A percentile compares a stretch with the other conserved stretches of the same genome.
Conservation (phyloP, 495 filamentous ascomycete species). For the Diplogelasinospora grovesii region DNA sequence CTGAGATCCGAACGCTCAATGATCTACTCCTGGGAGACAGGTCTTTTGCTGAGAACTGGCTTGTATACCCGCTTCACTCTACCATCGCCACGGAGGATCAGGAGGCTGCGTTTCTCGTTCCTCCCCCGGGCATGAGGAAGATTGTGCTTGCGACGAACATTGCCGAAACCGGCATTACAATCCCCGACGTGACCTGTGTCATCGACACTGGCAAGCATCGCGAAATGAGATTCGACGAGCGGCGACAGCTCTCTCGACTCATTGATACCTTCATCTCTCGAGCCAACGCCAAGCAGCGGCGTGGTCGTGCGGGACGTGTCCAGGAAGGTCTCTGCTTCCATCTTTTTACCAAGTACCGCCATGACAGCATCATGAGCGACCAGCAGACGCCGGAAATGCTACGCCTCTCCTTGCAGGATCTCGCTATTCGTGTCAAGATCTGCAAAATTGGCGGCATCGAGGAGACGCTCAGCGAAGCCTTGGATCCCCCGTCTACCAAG, state of each 20-base stretch:
- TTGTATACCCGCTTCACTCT: conserved; percentile 82
- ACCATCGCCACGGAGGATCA: conserved; percentile 95
- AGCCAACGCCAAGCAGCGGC: conserved; percentile 89
- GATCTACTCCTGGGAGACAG: conserved; percentile 70
- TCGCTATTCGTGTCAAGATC: conserved; percentile 93
- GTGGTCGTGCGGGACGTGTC: conserved; percentile 92
- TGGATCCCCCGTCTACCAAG: conserved; percentile 83
- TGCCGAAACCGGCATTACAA: conserved; percentile 94
- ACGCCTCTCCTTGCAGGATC: conserved; percentile 84
- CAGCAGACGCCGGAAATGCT: conserved; percentile 96
- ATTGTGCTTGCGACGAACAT: conserved; percentile 96
- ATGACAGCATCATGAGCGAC: conserved; percentile 72
- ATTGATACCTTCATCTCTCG: conserved; percentile 89
- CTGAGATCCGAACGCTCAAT: conserved; percentile 82
- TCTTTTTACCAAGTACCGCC: conserved; percentile 79
- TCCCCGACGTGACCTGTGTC: conserved; percentile 92
- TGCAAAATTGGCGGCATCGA: conserved; percentile 92
- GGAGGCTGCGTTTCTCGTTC: conserved; percentile 80
- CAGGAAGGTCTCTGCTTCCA: conserved; percentile 93
- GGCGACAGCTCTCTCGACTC: conserved; percentile 79
- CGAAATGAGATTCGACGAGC: conserved; percentile 93
- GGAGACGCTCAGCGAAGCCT: conserved; percentile 76
- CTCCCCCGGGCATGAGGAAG: conserved; percentile 74
- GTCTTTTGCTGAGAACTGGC: conserved; percentile 62
- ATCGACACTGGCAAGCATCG: conserved; percentile 93